Percentiles rank a stretch among this genome's conserved stretches.
Evolutionary conservation across 768 basidiomycete species (phyloP).

Genomic region (Lactarius sanguifluus): DNA sequence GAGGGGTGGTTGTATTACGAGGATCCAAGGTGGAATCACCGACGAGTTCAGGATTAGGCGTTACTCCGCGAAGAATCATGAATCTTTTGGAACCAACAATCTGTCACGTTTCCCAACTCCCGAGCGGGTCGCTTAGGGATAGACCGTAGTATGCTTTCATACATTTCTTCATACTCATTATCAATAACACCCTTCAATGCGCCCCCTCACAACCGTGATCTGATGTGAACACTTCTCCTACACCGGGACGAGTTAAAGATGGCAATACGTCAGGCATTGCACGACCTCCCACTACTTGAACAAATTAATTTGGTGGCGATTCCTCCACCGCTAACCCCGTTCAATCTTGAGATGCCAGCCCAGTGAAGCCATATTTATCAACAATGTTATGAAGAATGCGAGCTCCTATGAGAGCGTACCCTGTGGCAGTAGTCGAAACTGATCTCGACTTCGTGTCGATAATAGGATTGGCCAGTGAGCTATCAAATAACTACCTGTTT

Average conservation of each 20-base stretch:
- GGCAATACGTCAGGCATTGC: conserved; percentile 50
- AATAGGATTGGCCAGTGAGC: conserved; percentile 66
- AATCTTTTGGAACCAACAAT: conserved; percentile 28
- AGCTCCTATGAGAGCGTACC: conserved; percentile 5
- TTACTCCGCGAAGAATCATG: conserved; percentile 27
- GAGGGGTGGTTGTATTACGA: conserved; percentile 21
- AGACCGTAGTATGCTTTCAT: conserved; percentile 40
- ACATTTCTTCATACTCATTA: conserved; percentile 42
- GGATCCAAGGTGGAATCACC: conserved; percentile 5
- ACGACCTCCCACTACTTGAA: conserved; percentile 52
- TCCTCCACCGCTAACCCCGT: not conserved
- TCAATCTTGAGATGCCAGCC: conserved; percentile 33
- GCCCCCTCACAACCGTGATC: conserved; percentile 40
- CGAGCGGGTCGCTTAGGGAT: not conserved
- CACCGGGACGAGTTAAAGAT: conserved; percentile 46
- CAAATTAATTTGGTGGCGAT: conserved; percentile 35
- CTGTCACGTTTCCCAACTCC: too few relatives aligned
- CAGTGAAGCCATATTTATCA: too few relatives aligned
- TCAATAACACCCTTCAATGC: conserved; percentile 48
- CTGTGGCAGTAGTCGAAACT: conserved; percentile 47
- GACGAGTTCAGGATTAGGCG: conserved; percentile 4
- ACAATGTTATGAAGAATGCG: too few relatives aligned
- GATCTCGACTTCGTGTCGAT: conserved; percentile 23
- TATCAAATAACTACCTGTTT: conserved; percentile 63
- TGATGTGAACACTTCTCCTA: conserved; percentile 52